Evolutionary conservation across 768 basidiomycete species (phyloP), one percentile per base, ranked within the genome.

Genomic region (Leucogyrophana mollusca): DNA sequence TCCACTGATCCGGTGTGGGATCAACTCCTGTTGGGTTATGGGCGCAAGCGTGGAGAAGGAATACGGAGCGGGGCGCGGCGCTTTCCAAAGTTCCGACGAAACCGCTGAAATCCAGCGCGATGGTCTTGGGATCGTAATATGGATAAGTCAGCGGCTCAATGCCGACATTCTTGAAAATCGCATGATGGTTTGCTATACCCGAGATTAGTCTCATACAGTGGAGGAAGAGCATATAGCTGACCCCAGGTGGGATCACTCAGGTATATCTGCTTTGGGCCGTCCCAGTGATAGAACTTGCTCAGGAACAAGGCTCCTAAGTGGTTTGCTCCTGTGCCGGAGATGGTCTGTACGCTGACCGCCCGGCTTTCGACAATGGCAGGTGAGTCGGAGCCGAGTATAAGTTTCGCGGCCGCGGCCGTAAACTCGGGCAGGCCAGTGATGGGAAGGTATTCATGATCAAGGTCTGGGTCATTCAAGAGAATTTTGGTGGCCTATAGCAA

Each of bases 1-100:
- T 70, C 94, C 94, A 98, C 64, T 97, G 87, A 55, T 87, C 91
- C 37, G 64, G 64, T 25, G 91, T 93, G 6, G 94, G 94, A 66
- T 98, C 94, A 22, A 95, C 90, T 2, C 94, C 94, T 2, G 95
- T 98, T 7, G 94, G 94, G 62, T 98, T 98, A 68, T 98, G 94
- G 33, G 94, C 94, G 63, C 94, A 96, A 8, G 87, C 90, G 60
- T 98, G 94, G 34, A 99, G 68, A 52, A 99, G 71, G 68, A 98
- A 87, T 46, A 94, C 85, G 3, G 92, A 94, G 16, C 83, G 80
- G 9, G 76, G 67, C 5, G 88, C 82, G 1, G 91, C 91, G 39
- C 61, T 70, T 57, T 81, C 60, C 54, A 94, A 66, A 9, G 80
- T 56, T 13, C 65, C 65, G 41, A 85, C 65, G 59, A 94, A 79